Evolutionary conservation across 306 rosid genomes (phyloP).

Genomic region (Quercus berberidifolia): DNA sequence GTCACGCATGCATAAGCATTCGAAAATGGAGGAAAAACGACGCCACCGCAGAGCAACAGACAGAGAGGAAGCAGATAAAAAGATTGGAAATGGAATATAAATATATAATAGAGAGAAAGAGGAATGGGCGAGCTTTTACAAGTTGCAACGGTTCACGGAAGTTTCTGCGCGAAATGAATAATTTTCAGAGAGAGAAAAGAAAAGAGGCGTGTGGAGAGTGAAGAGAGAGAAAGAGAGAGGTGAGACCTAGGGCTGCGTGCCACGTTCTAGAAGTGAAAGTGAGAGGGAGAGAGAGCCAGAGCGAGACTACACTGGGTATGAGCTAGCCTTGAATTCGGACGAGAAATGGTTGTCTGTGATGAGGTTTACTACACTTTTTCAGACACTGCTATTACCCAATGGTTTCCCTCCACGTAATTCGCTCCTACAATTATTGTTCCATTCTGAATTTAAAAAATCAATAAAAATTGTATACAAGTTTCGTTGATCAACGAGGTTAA

Average conservation of each 20-base stretch:
- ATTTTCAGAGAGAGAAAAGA: background rate
- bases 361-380: no score
- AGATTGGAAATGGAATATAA: no score
- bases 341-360: background rate
- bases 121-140: background rate
- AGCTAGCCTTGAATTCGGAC: background rate
- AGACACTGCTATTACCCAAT: background rate
- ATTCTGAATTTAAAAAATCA: no score
- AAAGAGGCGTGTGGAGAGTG: no score
- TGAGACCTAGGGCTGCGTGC: slow-evolving; percentile 45
- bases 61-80: no score
- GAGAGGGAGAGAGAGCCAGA: background rate
- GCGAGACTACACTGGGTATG: background rate
- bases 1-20: slow-evolving; percentile 32
- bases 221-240: background rate
- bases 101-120: background rate
- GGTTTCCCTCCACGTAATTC: background rate
- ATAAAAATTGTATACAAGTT: no score
- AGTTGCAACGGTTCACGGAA: background rate
- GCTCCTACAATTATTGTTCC: no score
- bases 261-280: slow-evolving; percentile 13
- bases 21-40: background rate
- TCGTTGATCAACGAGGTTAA: no score
- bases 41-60: background rate
- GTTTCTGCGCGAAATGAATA: background rate